Percentiles rank a stretch among this genome's conserved stretches.
Evolutionary conservation across 495 filamentous ascomycete genomes (phyloP).

Genomic region (Tuber microsphaerosporum): DNA sequence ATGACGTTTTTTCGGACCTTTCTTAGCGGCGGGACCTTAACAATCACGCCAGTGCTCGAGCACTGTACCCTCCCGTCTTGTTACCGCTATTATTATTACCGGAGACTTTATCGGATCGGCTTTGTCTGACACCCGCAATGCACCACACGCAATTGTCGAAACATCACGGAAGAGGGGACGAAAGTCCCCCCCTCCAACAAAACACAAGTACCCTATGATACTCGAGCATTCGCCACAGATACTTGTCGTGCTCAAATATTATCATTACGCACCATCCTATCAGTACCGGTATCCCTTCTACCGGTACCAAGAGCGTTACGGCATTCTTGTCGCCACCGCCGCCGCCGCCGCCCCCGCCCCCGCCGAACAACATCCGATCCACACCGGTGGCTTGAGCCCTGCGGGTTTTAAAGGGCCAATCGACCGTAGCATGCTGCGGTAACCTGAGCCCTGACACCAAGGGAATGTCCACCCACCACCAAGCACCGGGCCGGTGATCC

Average conservation of each 20-base stretch:
- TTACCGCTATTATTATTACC: not conserved
- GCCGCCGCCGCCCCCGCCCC: not conserved
- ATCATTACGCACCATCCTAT: too few relatives aligned
- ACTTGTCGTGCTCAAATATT: too few relatives aligned
- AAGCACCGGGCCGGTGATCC: not conserved
- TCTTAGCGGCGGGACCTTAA: not conserved
- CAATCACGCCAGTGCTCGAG: not conserved
- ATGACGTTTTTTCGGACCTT: not conserved
- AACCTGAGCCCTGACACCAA: not conserved
- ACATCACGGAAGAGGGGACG: too few relatives aligned
- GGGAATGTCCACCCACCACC: not conserved
- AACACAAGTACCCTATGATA: too few relatives aligned
- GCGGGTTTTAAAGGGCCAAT: not conserved
- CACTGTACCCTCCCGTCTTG: too few relatives aligned
- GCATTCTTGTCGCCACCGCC: not conserved
- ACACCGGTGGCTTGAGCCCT: not conserved
- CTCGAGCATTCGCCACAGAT: too few relatives aligned
- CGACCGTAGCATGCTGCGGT: not conserved
- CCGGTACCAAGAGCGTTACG: not conserved
- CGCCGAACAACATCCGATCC: not conserved
- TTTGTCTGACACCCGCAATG: not conserved
- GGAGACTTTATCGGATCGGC: not conserved
- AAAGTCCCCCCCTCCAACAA: too few relatives aligned
- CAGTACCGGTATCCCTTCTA: too few relatives aligned
- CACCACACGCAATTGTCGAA: not conserved